Base-by-base conservation (phyloP, 2,329 filamentous ascomycete species). In the Aspergillus intermedius region DNA sequence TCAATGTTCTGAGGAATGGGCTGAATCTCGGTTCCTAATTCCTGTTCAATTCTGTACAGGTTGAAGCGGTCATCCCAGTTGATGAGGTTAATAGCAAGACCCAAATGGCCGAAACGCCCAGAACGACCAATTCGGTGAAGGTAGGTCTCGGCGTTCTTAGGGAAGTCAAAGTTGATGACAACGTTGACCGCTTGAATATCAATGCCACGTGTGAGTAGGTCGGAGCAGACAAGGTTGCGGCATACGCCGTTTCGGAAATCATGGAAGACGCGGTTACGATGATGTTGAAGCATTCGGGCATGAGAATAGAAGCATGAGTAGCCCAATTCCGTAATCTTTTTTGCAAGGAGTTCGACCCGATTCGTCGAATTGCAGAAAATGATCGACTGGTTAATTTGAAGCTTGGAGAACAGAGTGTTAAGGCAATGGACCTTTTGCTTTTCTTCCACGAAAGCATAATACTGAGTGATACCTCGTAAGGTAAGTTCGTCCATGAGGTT, bases 301-400 rank as follows among this genome's bases (percentile, higher is more conserved):
- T 98, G 93, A 59, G 91, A 97, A 76, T 98, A 98, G 76, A 97
- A 98, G 76, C 93, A 98, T 1, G 93, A 98, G 74, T 98, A 98
- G 56, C 93, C 93, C 56, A 98, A 82, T 70, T 98, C 94, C 43
- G 94, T 98, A 64, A 98, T 98, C 73, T 98, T 98, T 79, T 98
- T 98, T 45, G 93, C 93, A 22, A 98, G 81, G 46, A 98, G 79
- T 73, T 98, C 93, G 52, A 98, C 93, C 57, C 93, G 88, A 71
- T 97, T 97, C 47, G 93, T 98, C 37, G 93, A 98, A 74, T 98
- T 98, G 76, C 93, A 98, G 77, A 98, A 98, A 68, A 98, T 98
- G 75, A 98, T 98, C 54, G 94, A 98, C 76, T 98, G 93, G 74
- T 98, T 98, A 75, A 98, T 98, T 73, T 98, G 91, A 13, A 98